Evolutionary conservation across 306 rosid genomes (phyloP), one percentile per base, ranked within the genome.

Genomic region (Rosa persica): DNA sequence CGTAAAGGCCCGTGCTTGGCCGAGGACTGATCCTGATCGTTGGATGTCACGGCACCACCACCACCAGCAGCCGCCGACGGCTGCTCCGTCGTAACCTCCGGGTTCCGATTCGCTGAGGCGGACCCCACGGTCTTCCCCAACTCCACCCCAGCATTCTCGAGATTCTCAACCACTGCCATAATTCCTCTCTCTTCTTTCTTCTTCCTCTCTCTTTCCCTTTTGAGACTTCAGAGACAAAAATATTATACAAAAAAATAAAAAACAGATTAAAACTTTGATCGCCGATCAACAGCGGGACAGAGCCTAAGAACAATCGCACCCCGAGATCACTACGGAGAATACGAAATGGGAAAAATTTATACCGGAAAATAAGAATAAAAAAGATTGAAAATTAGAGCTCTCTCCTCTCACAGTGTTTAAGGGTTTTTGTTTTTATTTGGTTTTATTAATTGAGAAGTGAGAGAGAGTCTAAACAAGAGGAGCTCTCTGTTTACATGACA

Each of bases 81-180:
- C 40, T 78, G 13, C 46, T 67, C 54, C 6, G 58, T 52, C 6
- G 36, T 30, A 22, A 42, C 7, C 81, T 76, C 87, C 47, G 62
- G 62, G 81, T 57, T 80, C 70, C 80, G 81, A 78, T 74, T 83
- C 43, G 79, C 66, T n/a, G 80, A 69, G 54, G 79, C 80, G 43
- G 80, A 74, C 70, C 82, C 82, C 77, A 69, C 86, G 70, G 43
- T 61, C 67, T 77, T 62, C 43, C 70, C 83, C 44, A 70, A 61
- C 76, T 82, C 85, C 72, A 49, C 76, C 23, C 82, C 85, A 46
- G 82, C 85, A 73, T 78, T 82, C 79, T 82, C 85, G 48, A 82
- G 79, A 78, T 78, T 82, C 79, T 82, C 85, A 67, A 82, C 82
- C 82, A 82, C 85, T 20, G 85, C 85, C 85, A 77, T 84, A 42